A percentile compares a stretch with the other conserved stretches of the same genome.
Evolutionary conservation across 2,329 filamentous ascomycete genomes (phyloP).

Genomic region (Sporothrix euskadiensis): DNA sequence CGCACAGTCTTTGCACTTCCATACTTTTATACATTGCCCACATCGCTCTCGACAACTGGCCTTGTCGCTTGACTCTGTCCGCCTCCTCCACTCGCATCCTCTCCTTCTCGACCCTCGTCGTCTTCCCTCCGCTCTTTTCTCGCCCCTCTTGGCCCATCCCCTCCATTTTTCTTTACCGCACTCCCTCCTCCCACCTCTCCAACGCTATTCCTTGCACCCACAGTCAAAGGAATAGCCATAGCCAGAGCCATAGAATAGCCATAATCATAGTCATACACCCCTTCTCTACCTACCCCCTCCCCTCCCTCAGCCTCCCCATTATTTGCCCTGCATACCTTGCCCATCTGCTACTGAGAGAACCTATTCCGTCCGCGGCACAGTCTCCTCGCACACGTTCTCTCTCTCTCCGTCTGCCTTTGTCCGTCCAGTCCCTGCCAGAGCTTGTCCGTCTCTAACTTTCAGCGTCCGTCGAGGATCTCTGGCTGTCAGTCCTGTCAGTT

Average conservation of each 20-base stretch:
- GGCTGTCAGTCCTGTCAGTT: background rate
- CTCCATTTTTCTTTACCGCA: background rate
- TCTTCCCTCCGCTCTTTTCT: background rate
- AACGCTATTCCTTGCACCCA: background rate
- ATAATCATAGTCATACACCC: background rate
- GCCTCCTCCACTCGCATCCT: conserved; percentile 11
- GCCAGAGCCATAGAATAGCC: background rate
- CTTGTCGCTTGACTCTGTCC: background rate
- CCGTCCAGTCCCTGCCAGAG: background rate
- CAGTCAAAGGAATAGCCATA: background rate
- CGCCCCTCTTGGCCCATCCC: background rate
- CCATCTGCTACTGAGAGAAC: background rate
- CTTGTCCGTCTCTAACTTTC: background rate
- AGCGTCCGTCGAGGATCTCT: background rate
- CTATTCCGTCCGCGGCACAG: conserved; percentile 24
- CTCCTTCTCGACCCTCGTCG: background rate
- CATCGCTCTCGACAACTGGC: background rate
- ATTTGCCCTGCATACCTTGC: background rate
- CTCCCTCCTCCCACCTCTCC: conserved; percentile 14
- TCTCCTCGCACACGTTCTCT: background rate
- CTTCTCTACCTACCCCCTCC: conserved; percentile 12
- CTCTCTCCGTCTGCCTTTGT: conserved; percentile 9
- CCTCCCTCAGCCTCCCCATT: conserved; percentile 15
- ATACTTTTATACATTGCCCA: background rate
- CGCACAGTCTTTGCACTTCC: too few species aligned